Conservation (phyloP, 1,284 basidiomycete genomes). For the Mycena citricolor region DNA sequence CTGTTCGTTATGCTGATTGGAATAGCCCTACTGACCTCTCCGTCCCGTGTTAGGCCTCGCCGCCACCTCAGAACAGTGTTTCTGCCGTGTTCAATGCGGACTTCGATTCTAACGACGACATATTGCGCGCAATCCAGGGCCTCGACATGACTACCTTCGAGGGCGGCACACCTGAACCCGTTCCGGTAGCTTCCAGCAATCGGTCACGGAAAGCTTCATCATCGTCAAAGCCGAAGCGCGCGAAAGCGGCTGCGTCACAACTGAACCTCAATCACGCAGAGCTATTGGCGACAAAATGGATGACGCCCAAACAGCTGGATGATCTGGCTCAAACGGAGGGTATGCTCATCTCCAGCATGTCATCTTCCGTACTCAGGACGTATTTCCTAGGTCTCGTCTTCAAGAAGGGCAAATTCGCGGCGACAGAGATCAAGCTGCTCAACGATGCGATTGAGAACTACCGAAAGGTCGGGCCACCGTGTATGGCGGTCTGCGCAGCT, state of each 20-base stretch:
- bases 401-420: constrained; percentile 82
- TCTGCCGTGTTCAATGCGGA: constrained; percentile 41
- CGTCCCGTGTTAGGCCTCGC: not conserved
- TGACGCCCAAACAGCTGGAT: constrained; percentile 63
- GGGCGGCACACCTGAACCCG: constrained; percentile 60
- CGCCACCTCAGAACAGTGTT: not conserved
- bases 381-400: constrained; percentile 64
- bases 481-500: constrained; percentile 4
- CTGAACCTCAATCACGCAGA: constrained; percentile 44
- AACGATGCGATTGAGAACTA: constrained; percentile 64
- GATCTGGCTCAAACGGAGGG: constrained; percentile 69
- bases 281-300: constrained; percentile 69
- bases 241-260: constrained; percentile 29
- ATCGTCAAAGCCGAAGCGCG: constrained; percentile 6
- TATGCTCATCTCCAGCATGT: constrained; percentile 28
- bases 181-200: constrained; percentile 49
- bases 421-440: constrained; percentile 68
- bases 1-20: not conserved
- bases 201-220: constrained; percentile 23
- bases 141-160: constrained; percentile 71
- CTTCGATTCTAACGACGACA: constrained; percentile 67
- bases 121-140: constrained; percentile 67
- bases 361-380: constrained; percentile 13
- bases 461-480: constrained; percentile 45
- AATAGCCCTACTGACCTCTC: not conserved